phyloP scores from a whole-genome alignment of 768 basidiomycete species.

The Fistulinella prunicolor region DNA sequence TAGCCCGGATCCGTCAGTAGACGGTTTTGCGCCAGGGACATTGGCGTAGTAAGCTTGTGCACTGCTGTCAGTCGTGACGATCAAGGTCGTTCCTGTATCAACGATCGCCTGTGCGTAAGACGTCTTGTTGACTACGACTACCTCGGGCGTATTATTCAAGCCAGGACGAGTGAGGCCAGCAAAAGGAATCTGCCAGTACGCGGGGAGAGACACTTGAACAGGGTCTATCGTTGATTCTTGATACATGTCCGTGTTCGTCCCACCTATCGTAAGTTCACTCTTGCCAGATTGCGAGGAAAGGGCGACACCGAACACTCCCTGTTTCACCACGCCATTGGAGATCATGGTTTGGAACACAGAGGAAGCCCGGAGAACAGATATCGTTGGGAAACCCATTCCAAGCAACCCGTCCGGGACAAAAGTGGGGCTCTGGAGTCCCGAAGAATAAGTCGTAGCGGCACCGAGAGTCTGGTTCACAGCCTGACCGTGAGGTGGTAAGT shows the following conservation, averaged over 20 bases:
- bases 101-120: slow-evolving; percentile 30
- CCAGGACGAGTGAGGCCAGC: slow-evolving; percentile 28
- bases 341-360: slow-evolving; percentile 48
- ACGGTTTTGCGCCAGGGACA: slow-evolving; percentile 30
- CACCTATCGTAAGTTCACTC: slow-evolving; percentile 58
- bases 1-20: slow-evolving; percentile 26
- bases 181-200: slow-evolving; percentile 39
- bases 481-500: slow-evolving; percentile 8
- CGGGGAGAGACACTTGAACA: slow-evolving; percentile 27
- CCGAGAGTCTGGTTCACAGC: slow-evolving; percentile 43
- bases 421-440: slow-evolving; percentile 21
- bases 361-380: slow-evolving; percentile 34
- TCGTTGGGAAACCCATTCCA: slow-evolving; percentile 40
- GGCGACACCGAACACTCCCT: slow-evolving; percentile 48
- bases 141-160: slow-evolving; percentile 14
- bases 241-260: slow-evolving; percentile 45
- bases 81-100: slow-evolving; percentile 33
- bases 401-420: slow-evolving; percentile 41
- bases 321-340: slow-evolving; percentile 30
- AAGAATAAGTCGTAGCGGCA: slow-evolving; percentile 39
- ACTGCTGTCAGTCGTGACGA: slow-evolving; percentile 22
- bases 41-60: slow-evolving; percentile 30
- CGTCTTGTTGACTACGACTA: slow-evolving; percentile 25
- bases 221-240: slow-evolving; percentile 42
- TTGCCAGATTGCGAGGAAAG: slow-evolving; percentile 37